Conservation (phyloP, 106 monocot species). For the Gastrodia elata region DNA sequence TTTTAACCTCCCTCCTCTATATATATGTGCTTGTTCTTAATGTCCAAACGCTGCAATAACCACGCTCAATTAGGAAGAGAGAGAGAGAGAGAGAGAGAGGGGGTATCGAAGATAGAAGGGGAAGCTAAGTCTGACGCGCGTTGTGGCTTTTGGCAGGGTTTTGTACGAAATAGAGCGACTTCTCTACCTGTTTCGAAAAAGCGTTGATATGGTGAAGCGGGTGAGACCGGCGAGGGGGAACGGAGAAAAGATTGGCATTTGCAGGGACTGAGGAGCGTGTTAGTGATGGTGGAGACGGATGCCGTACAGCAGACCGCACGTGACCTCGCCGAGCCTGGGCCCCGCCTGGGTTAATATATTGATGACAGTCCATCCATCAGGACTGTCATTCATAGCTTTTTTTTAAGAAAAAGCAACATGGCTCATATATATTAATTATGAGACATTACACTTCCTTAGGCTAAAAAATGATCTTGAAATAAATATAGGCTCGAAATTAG, state of each 20-base stretch:
- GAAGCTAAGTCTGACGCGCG: constrained; percentile 2
- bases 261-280: neutral
- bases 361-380: no score
- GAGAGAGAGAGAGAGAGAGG: constrained; percentile 1
- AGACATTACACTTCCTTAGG: no score
- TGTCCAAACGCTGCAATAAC: constrained; percentile 19
- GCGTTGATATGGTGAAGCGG: neutral
- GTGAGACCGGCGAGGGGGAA: neutral
- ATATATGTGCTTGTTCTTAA: constrained; percentile 5
- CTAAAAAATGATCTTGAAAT: no score
- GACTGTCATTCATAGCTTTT: no score
- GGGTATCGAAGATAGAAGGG: constrained; percentile 6
- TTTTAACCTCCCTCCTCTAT: neutral
- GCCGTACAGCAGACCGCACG: constrained; percentile 10
- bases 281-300: constrained; percentile 3
- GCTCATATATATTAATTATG: no score
- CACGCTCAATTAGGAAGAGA: constrained; percentile 3
- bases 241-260: neutral
- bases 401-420: no score
- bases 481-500: no score
- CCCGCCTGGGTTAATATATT: neutral
- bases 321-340: constrained; percentile 5
- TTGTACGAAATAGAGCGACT: neutral
- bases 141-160: constrained; percentile 1
- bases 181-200: neutral